Conservation (phyloP, 2,329 filamentous ascomycete genomes). For the Fusarium anguioides region DNA sequence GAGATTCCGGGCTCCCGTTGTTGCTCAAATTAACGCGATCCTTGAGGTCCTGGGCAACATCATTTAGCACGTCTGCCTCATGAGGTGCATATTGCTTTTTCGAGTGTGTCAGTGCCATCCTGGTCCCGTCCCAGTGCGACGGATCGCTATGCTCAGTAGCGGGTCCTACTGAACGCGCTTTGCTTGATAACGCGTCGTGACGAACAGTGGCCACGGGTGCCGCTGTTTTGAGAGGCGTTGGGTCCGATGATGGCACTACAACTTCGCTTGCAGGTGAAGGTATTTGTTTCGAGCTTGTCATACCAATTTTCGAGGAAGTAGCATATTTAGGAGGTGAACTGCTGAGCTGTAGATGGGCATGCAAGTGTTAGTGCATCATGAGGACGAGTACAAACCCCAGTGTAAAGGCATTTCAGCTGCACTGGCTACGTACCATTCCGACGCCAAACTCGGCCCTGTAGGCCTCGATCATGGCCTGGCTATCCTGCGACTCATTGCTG, state of each 20-base stretch:
- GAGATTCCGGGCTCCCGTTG: constrained; percentile 5
- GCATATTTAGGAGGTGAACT: constrained; percentile 27
- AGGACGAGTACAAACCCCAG: constrained; percentile 22
- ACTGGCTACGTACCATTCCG: constrained; percentile 52
- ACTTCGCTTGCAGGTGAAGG: constrained; percentile 16
- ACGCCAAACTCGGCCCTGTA: constrained; percentile 54
- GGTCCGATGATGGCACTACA: constrained; percentile 17
- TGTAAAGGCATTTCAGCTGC: constrained; percentile 15
- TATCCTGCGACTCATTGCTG: constrained; percentile 57
- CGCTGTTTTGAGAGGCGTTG: constrained; percentile 1
- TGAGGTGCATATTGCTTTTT: constrained; percentile 44
- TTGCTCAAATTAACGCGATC: constrained; percentile 26
- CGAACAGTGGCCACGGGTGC: constrained; percentile 8
- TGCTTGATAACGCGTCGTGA: constrained; percentile 30
- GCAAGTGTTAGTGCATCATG: constrained; percentile 30
- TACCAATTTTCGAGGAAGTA: constrained; percentile 5
- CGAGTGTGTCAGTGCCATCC: constrained; percentile 44
- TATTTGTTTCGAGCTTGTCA: constrained; percentile 1
- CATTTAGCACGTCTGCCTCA: constrained; percentile 17
- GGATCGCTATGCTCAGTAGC: constrained; percentile 36
- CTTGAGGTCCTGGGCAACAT: constrained; percentile 19
- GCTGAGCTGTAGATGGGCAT: constrained; percentile 25
- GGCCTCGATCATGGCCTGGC: constrained; percentile 54
- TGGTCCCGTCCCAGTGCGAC: constrained; percentile 40
- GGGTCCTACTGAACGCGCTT: constrained; percentile 32